Conservation (phyloP, 352 stramenopile species). For the Halophytophthora batemanensis region DNA sequence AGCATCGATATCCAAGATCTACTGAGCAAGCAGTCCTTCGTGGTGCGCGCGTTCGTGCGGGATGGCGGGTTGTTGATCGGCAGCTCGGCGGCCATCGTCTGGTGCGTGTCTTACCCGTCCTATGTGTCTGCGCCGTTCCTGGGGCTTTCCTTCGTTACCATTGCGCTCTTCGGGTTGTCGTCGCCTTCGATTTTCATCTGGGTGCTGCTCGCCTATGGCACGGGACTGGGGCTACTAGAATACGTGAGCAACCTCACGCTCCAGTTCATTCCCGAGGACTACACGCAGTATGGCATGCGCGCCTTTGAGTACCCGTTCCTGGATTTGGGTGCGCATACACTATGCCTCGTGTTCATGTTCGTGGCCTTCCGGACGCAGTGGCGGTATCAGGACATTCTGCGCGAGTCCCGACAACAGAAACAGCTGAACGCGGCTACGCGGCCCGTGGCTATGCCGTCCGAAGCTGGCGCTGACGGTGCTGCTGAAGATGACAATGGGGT, state of each 20-base stretch:
- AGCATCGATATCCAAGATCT: slow-evolving; percentile 46
- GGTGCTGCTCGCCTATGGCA: slow-evolving; percentile 66
- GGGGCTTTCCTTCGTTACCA: slow-evolving; percentile 58
- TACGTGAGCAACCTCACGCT: slow-evolving; percentile 72
- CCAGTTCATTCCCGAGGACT: slow-evolving; percentile 41
- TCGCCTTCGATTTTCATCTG: slow-evolving; percentile 50
- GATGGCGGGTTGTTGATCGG: slow-evolving; percentile 68
- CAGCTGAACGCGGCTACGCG: slow-evolving; percentile 3
- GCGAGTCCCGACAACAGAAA: slow-evolving; percentile 28
- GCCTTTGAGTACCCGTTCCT: slow-evolving; percentile 75
- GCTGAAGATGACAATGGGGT: slow-evolving; percentile 16
- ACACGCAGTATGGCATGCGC: slow-evolving; percentile 56
- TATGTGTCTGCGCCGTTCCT: slow-evolving; percentile 69
- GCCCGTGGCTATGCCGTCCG: slow-evolving; percentile 13
- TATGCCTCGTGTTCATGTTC: slow-evolving; percentile 77
- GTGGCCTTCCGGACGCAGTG: slow-evolving; percentile 75
- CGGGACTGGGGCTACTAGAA: slow-evolving; percentile 47
- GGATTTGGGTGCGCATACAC: slow-evolving; percentile 70
- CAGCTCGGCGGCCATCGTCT: slow-evolving; percentile 62
- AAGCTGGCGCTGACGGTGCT: slow-evolving; percentile 10
- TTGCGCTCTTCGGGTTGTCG: slow-evolving; percentile 62
- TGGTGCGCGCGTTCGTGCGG: slow-evolving; percentile 58
- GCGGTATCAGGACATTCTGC: slow-evolving; percentile 67
- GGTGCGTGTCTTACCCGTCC: slow-evolving; percentile 83
- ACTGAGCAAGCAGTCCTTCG: slow-evolving; percentile 60